These are phyloP conservation scores for Didymella arachidicola DNA, from an alignment of 2,329 filamentous ascomycete genomes.

Conservation along the genomic window DNA sequence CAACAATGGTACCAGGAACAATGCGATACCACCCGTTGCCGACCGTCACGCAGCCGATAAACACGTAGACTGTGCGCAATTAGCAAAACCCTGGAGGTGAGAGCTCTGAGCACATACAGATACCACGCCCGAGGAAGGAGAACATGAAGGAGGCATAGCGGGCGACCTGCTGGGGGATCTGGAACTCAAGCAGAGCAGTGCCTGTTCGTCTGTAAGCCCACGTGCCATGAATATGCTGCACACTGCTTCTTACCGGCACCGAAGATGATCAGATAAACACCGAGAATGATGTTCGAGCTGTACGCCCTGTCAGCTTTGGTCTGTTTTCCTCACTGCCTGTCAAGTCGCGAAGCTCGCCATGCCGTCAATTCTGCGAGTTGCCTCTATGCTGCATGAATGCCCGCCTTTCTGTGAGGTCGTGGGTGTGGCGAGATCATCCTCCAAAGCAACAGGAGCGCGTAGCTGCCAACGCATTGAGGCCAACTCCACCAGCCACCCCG, in stretches of 20 bases:
- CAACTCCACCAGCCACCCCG: background rate
- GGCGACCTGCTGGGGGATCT: constrained; percentile 90
- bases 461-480: background rate
- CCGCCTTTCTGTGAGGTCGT: background rate
- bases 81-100: constrained; percentile 10
- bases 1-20: constrained; percentile 80
- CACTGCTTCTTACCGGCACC: constrained; percentile 72
- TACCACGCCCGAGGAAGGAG: constrained; percentile 92
- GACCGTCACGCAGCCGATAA: constrained; percentile 86
- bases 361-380: background rate
- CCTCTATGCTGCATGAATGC: too few species aligned
- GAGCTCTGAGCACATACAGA: constrained; percentile 72
- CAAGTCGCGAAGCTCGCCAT: background rate
- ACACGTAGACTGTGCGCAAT: constrained; percentile 82
- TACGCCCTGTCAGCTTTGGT: constrained; percentile 30
- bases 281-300: constrained; percentile 78
- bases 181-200: constrained; percentile 78
- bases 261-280: constrained; percentile 88
- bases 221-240: background rate
- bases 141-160: constrained; percentile 98
- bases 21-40: constrained; percentile 71
- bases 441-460: background rate
- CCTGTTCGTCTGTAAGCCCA: constrained; percentile 54
- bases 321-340: background rate
- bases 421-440: background rate